phyloP scores from a whole-genome alignment of 305 asterid species.

The Rubia occidens region DNA sequence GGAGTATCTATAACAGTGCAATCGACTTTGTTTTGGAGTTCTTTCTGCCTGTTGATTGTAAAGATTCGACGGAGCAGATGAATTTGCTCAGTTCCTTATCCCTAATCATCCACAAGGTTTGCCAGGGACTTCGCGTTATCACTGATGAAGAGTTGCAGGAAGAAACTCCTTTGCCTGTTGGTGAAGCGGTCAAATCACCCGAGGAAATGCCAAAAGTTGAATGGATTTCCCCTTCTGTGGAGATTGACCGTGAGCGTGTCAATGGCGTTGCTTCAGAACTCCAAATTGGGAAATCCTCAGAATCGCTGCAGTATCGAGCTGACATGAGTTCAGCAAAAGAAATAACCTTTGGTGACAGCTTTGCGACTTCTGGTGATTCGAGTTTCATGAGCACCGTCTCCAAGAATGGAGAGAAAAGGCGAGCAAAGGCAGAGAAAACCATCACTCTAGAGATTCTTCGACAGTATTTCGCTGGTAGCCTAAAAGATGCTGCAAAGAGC shows the following conservation, averaged over 20 bases:
- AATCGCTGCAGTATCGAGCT: slow-evolving; percentile 22
- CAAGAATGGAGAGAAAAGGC: slow-evolving; percentile 49
- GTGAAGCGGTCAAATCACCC: slow-evolving; percentile 16
- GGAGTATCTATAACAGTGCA: slow-evolving; percentile 51
- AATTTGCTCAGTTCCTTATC: slow-evolving; percentile 56
- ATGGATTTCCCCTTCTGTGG: slow-evolving; percentile 17
- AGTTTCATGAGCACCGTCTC: slow-evolving; percentile 26
- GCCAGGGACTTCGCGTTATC: slow-evolving; percentile 57
- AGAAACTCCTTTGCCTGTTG: slow-evolving; percentile 28
- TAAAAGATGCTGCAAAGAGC: slow-evolving; percentile 86
- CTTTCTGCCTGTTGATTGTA: slow-evolving; percentile 60
- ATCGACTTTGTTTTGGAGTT: slow-evolving; percentile 80
- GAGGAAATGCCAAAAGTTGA: slow-evolving; percentile 25
- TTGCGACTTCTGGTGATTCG: slow-evolving; percentile 34
- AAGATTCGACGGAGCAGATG: slow-evolving; percentile 51
- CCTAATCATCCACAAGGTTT: slow-evolving; percentile 46
- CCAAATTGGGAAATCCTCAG: slow-evolving; percentile 26
- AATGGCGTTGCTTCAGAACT: slow-evolving; percentile 21
- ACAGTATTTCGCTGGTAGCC: slow-evolving; percentile 87
- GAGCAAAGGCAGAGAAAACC: slow-evolving; percentile 59
- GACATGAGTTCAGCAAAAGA: slow-evolving; percentile 31
- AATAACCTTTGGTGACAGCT: slow-evolving; percentile 23
- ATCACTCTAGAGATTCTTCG: slow-evolving; percentile 71
- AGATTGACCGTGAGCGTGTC: slow-evolving; percentile 20
- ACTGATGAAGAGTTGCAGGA: slow-evolving; percentile 62